Base-by-base conservation (phyloP, 2,329 filamentous ascomycete species). In the Neopestalotiopsis clavispora region DNA sequence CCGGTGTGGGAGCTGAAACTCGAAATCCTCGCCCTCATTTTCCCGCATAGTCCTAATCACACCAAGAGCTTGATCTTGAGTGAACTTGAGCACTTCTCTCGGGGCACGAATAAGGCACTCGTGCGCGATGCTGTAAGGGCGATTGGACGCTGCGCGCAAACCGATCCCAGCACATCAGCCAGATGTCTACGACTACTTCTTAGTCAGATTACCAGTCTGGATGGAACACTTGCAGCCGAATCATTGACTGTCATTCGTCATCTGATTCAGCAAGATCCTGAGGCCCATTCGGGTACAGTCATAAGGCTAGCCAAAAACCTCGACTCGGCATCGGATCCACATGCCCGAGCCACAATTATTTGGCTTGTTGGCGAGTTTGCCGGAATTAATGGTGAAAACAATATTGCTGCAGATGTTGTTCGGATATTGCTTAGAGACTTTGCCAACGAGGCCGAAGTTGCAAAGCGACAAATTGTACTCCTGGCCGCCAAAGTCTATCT, bases 281-380 rank as follows among this genome's bases (percentile, higher is more conserved):
- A 89, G 34, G 90, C 90, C 3, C 96, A 99, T 77, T 87, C 90
- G 12, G 92, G 91, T 57, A 99, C 96, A 0, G 94, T 98, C 1
- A 89, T 98, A 42, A 89, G 94, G 61, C 83, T 99, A 63, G 96
- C 96, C 5, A 96, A 94, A 80, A 95, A 97, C 71, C 88, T 99
- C 2, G 96, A 98, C 76, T 92, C 92, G 3, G 93, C 94, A 1
- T 94, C 92, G 0, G 95, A 96, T 70, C 91, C 96, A 1, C 92
- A 94, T 70, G 96, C 96, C 3, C 88, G 96, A 72, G 96, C 96
- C 3, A 97, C 94, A 64, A 98, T 99, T 71, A 92, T 99, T 74
- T 99, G 96, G 96, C 89, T 99, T 0, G 95, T 98, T 0, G 96
- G 96, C 60, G 96, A 99, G 80, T 98, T 97, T 75, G 90, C 95